Evolutionary conservation across 2,329 filamentous ascomycete species (phyloP), one percentile per base, ranked within the genome.

Genomic region (Stachybotrys chartarum): DNA sequence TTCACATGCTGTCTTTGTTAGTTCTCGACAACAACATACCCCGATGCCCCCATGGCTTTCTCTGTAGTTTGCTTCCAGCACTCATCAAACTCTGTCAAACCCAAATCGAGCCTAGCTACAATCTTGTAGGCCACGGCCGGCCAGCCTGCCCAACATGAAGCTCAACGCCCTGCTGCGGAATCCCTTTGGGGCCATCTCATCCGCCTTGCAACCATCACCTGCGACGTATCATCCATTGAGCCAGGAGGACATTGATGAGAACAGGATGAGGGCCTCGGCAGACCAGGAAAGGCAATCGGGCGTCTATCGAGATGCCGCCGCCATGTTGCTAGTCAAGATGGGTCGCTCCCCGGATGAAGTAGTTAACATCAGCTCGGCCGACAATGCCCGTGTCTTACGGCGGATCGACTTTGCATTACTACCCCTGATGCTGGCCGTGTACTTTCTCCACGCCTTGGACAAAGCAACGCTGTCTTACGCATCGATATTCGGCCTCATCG

Each of bases 391-490:
- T 39, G 64, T 73, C 50, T 65, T 73, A 8, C 64, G 71, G 6
- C 66, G 65, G 44, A 76, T 76, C 57, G 75, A 77, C 61, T 55
- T 68, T 30, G 70, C 70, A 8, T 66, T 77, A 30, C 67, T 76
- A 7, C 68, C 72, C 1, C 64, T 77, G 52, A 78, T 87, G 56
- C 71, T 86, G 11, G 74, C 75, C 7, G 80, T 85, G 18, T 87
- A 86, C 67, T 85, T 83, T 62, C 74, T 86, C 0, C 84, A 87
- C 59, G 78, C 78, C 11, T 72, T 86, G 6, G 84, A 86, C 70
- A 87, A 87, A 66, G 78, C 82, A 0, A 83, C 81, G 0, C 72
- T 86, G 70, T 72, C 69, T 2, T 87, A 86, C 61, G 81, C 81
- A 3, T 84, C 83, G 0, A 79, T 86, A 11, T 86, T 86, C 60